phyloP scores from a whole-genome alignment of 2,329 filamentous ascomycete species.

The Chaetothyriales sp. region DNA sequence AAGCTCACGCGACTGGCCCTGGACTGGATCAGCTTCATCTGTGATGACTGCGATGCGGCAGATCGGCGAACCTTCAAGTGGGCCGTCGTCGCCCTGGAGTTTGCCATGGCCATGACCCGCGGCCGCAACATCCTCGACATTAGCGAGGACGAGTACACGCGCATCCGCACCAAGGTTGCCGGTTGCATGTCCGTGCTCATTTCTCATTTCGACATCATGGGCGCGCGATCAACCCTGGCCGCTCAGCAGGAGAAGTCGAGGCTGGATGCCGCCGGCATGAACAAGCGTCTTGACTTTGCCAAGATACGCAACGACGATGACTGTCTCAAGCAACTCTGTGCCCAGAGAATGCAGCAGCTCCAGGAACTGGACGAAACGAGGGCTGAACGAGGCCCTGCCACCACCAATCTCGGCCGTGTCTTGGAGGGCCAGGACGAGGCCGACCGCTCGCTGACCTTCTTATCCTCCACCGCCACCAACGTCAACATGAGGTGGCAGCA shows the following conservation, averaged over 20 bases:
- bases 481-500: constrained; percentile 96
- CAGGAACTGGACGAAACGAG: constrained; percentile 63
- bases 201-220: constrained; percentile 98
- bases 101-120: constrained; percentile 92
- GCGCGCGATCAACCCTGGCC: constrained; percentile 79
- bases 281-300: constrained; percentile 61
- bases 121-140: constrained; percentile 87
- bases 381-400: constrained; percentile 67
- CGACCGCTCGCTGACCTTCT: constrained; percentile 81
- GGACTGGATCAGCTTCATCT: constrained; percentile 97
- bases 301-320: constrained; percentile 68
- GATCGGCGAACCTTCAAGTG: constrained; percentile 95
- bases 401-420: constrained; percentile 77
- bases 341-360: constrained; percentile 61
- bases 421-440: constrained; percentile 92
- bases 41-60: constrained; percentile 86
- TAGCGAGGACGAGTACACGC: constrained; percentile 73
- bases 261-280: constrained; percentile 65
- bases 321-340: constrained; percentile 58
- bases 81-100: constrained; percentile 89
- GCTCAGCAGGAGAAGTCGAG: constrained; percentile 88
- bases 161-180: constrained; percentile 73
- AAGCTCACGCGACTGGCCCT: constrained; percentile 85
- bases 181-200: constrained; percentile 96
- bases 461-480: constrained; percentile 88